phyloP scores from a whole-genome alignment of 2,329 filamentous ascomycete genomes.

The Blastomyces gilchristii region DNA sequence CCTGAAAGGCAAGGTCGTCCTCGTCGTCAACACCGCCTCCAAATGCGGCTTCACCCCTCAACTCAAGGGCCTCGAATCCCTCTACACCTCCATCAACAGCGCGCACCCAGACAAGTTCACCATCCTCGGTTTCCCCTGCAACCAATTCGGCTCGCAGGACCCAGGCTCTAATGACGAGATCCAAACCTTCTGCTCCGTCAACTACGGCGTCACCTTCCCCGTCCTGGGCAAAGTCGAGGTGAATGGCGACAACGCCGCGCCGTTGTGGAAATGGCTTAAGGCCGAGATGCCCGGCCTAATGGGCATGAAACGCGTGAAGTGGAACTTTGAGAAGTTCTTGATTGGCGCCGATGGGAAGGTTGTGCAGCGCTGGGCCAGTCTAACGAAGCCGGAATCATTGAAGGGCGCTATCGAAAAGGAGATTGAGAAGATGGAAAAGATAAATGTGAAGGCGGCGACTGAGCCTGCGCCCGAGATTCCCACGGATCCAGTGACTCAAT shows the following conservation, averaged over 20 bases:
- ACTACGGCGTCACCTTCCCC: conserved; percentile 90
- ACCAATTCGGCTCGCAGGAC: conserved; percentile 90
- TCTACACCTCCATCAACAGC: conserved; percentile 68
- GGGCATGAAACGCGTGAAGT: conserved; percentile 87
- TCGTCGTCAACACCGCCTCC: conserved; percentile 94
- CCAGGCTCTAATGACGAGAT: conserved; percentile 74
- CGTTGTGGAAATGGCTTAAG: conserved; percentile 69
- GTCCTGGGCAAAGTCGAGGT: conserved; percentile 88
- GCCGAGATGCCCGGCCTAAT: conserved; percentile 65
- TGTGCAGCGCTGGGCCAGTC: conserved; percentile 75
- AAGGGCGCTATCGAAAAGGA: conserved; percentile 67
- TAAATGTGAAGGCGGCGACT: conserved; percentile 14
- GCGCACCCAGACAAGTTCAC: conserved; percentile 66
- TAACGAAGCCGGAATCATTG: conserved; percentile 72
- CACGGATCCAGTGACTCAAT: conserved; percentile 2
- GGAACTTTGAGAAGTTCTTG: conserved; percentile 99
- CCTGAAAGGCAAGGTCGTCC: conserved; percentile 84
- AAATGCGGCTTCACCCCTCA: conserved; percentile 99
- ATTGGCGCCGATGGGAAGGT: conserved; percentile 78
- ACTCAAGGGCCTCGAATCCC: conserved; percentile 77
- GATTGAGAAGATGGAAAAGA: conserved; percentile 48
- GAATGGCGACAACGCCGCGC: conserved; percentile 72
- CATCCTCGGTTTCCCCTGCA: conserved; percentile 94
- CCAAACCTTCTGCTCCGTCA: conserved; percentile 76
- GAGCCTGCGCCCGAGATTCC: background rate